Evolutionary conservation across 495 filamentous ascomycete genomes (phyloP), one percentile per base, ranked within the genome.

Genomic region (Tuber microsphaerosporum): DNA sequence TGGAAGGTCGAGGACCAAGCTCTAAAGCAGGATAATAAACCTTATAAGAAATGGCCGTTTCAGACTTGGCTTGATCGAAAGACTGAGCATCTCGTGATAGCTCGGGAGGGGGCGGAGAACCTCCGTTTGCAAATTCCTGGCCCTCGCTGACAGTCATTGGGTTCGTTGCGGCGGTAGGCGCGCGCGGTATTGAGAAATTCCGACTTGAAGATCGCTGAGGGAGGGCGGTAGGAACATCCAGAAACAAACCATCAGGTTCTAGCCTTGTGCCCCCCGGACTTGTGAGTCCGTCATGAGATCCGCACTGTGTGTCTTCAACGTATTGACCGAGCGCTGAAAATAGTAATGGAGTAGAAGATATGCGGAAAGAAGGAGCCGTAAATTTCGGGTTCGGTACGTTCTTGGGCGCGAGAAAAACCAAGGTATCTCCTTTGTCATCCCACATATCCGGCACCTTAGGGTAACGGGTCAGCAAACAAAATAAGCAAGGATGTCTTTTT

Each of bases 371-470:
- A 81, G 91, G 87, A 17, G 97, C 85, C 79, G 89, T 92, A 84
- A 97, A 97, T 14, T 92, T 96, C 14, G 95, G 87, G 71, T 87
- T 87, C 69, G 89, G 88, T 71, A 87, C 88, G 46, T 86, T 89
- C 65, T 88, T 88, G 3, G 93, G 89, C 80, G 92, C 92, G 12
- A 98, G 85, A 81, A 95, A 97, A 41, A 99, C 88, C 73, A 89
- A 89, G n/a, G 93, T 91, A 81, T 94, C 91, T 31, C 92, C 93
- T 65, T 86, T 81, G 48, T 95, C 91, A 78, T 94, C 91, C 96
- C 96, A 98, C 43, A 99, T 84, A 84, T 98, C 96, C 0, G 90
- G 86, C 17, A 97, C 88, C 91, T 94, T 41, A n/a, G 65, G 37
- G 16, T 17, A 73, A 75, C 74, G 44, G 74, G 75, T 75, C 70